Evolutionary conservation across 352 stramenopile genomes (phyloP).

Genomic region (Pythium aquatile): DNA sequence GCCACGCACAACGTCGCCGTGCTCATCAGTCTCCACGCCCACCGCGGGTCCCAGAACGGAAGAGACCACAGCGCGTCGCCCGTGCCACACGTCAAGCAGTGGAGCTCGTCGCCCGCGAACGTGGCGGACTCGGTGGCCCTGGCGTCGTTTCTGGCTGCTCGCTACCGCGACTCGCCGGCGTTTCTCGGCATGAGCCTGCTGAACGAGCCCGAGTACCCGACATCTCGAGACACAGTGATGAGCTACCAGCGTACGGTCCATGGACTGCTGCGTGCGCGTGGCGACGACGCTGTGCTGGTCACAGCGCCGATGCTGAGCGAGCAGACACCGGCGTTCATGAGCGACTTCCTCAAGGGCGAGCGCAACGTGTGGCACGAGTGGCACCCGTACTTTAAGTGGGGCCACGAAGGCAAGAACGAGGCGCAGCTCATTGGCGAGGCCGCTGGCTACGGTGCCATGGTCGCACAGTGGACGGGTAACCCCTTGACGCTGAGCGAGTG

Average conservation of each 20-base stretch:
- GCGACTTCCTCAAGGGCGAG: constrained; percentile 15
- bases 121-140: constrained; percentile 27
- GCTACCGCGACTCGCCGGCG: constrained; percentile 26
- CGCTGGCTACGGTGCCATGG: constrained; percentile 17
- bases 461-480: constrained; percentile 29
- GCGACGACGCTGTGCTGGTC: constrained; percentile 33
- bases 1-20: constrained; percentile 49
- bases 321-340: constrained; percentile 24
- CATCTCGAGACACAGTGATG: constrained; percentile 16
- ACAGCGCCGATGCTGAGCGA: constrained; percentile 24
- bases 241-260: constrained; percentile 31
- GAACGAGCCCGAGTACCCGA: constrained; percentile 32
- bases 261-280: constrained; percentile 18
- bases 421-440: constrained; percentile 26
- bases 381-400: constrained; percentile 45
- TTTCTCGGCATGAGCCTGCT: constrained; percentile 35
- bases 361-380: constrained; percentile 38
- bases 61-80: constrained; percentile 46
- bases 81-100: constrained; percentile 16
- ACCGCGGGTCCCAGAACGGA: constrained; percentile 54
- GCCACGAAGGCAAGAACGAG: constrained; percentile 29
- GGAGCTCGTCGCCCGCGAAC: constrained; percentile 26
- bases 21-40: constrained; percentile 60
- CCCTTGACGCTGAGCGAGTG: constrained; percentile 36
- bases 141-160: constrained; percentile 27